Conservation (phyloP, 345 rosid species). For the rapeseed (Brassica napus) region Da-Ae NC_063439.1:18399001-18399500, state of each 20-base stretch:
- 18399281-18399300: not conserved
- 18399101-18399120: conserved; percentile 47
- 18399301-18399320: not conserved
- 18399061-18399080: conserved; percentile 35
- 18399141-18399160: conserved; percentile 17
- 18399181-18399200: not conserved
- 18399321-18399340: not conserved
- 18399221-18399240: not conserved
- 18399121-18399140: conserved; percentile 45
- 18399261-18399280: not conserved
- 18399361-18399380: not conserved
- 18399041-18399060: conserved; percentile 11
- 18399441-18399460: not conserved
- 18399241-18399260: not conserved
- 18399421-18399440: not conserved
- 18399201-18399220: not conserved
- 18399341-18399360: too few species aligned
- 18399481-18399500: conserved; percentile 27
- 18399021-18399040: conserved; percentile 21
- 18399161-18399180: conserved; percentile 25
- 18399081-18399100: conserved; percentile 76
- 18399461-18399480: conserved; percentile 4
- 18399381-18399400: not conserved
- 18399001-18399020: not conserved
- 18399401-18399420: not conserved